phyloP scores from a whole-genome alignment of 176 grass and related monocot species.

The Saccharum officinarum region DNA sequence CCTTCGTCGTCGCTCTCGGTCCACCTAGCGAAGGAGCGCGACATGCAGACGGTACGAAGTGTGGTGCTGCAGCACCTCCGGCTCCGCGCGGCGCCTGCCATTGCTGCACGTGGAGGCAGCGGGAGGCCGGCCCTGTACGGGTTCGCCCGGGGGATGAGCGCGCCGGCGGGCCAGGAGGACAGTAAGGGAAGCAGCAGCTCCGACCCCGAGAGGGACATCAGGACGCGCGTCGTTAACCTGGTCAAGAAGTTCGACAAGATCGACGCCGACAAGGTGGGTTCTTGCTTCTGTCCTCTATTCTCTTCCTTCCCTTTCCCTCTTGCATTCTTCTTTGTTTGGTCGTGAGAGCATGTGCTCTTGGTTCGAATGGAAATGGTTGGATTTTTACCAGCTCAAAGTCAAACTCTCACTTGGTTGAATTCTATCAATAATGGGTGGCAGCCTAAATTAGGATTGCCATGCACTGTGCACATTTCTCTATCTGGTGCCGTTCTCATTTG shows the following conservation, averaged over 20 bases:
- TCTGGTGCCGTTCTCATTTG: too few species aligned
- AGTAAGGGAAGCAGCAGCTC: not conserved
- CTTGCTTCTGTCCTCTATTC: not conserved
- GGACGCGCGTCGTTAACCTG: slow-evolving; percentile 44
- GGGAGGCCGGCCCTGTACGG: not conserved
- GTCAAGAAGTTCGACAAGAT: slow-evolving; percentile 71
- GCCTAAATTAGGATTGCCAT: not conserved
- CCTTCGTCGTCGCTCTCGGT: not conserved
- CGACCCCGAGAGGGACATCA: slow-evolving; percentile 29
- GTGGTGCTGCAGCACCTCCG: slow-evolving; percentile 29
- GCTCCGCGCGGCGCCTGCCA: not conserved
- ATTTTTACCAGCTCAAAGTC: not conserved
- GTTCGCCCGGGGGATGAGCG: slow-evolving; percentile 2
- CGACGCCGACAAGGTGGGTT: slow-evolving; percentile 51
- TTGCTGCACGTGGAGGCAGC: not conserved
- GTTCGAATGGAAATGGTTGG: not conserved
- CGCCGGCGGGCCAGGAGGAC: not conserved
- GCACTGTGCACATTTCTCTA: too few species aligned
- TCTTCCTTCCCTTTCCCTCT: not conserved
- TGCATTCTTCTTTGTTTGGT: not conserved
- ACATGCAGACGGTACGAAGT: slow-evolving; percentile 14
- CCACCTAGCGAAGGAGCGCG: not conserved
- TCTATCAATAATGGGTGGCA: not conserved
- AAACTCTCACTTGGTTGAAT: not conserved
- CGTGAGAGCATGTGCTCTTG: not conserved